A percentile compares a stretch with the other conserved stretches of the same genome.
Evolutionary conservation across 371 early-diverging fungal genomes (phyloP).

Genomic region (Mucor sp.): DNA sequence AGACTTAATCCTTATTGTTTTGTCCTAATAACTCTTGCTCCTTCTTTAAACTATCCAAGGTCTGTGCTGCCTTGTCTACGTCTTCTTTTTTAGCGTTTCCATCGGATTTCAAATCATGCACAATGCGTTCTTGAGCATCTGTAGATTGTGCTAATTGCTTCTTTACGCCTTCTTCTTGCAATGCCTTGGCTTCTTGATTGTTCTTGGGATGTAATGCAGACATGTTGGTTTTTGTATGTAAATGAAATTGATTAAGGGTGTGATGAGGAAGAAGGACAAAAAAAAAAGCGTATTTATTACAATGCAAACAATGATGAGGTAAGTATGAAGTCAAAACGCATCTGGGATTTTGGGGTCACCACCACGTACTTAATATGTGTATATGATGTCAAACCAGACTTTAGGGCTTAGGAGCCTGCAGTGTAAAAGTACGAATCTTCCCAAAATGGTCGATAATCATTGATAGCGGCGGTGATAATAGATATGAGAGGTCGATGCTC

Average conservation of each 20-base stretch:
- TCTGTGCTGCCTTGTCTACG: neutral
- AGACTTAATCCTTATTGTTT: neutral
- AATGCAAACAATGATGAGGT: neutral
- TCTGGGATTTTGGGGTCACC: neutral
- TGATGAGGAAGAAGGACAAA: neutral
- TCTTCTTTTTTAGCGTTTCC: neutral
- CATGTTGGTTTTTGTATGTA: neutral
- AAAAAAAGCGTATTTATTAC: neutral
- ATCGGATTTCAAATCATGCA: conserved; percentile 1
- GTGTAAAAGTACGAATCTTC: conserved; percentile 48
- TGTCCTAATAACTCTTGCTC: neutral
- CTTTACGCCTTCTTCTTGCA: neutral
- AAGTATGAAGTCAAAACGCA: neutral
- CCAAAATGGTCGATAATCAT: conserved; percentile 50
- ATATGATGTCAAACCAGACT: neutral
- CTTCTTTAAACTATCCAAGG: neutral
- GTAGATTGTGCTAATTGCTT: neutral
- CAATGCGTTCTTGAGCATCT: neutral
- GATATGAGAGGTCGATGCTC: conserved; percentile 45
- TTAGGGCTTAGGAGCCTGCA: conserved; percentile 31
- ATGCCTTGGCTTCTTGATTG: neutral
- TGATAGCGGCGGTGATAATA: conserved; percentile 40
- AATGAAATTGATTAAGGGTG: neutral
- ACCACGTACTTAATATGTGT: neutral
- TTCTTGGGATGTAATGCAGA: conserved; percentile 9